Base-by-base conservation (phyloP, 2,329 filamentous ascomycete species). In the Cercospora citrullina region DNA sequence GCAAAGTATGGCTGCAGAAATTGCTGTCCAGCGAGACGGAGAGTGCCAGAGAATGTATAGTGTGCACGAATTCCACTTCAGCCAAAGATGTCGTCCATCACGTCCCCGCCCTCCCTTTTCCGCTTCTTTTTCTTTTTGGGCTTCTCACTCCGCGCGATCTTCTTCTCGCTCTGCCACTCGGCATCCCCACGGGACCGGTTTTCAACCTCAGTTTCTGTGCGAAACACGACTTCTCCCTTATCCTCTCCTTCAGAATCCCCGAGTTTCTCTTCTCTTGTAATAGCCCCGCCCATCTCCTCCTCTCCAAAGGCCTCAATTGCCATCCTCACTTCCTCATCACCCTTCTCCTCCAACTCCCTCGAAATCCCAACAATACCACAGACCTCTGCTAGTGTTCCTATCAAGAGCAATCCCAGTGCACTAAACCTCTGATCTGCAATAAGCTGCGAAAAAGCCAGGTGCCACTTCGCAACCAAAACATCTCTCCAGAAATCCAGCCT, bases 81-180 rank as follows among this genome's bases (percentile, higher is more conserved):
- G 33, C 70, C 69, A 75, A 95, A 95, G 26, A 94, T 79, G 75
- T 89, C 88, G 69, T 93, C 91, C 65, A 94, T 91, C 51, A 87
- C 90, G 76, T 93, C 87, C 5, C 82, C 82, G 5, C 82, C 85
- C 71, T 82, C 86, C 65, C 84, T 85, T 74, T 84, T 85, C 73
- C 86, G 88, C 78, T 86, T 88, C 75, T 84, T 87, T 68, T 79
- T 82, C 66, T 69, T 61, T 71, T 82, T 81, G 16, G 48, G 10
- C 48, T 30, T 55, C 23, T 55, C 48, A 23, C 21, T 55, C 23
- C 10, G 16, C 36, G 36, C 36, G 7, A n/a, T 16, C 0, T n/a
- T 8, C 3, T 42, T 23, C 45, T 18, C 45, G 9, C 45, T 48
- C 10, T 48, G 45, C 45, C 45, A 14, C 45, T 48, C 10, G 7